A percentile compares a stretch with the other conserved stretches of the same genome.
Conservation (phyloP, 2,329 filamentous ascomycete genomes). For the Hortaea werneckii region DNA sequence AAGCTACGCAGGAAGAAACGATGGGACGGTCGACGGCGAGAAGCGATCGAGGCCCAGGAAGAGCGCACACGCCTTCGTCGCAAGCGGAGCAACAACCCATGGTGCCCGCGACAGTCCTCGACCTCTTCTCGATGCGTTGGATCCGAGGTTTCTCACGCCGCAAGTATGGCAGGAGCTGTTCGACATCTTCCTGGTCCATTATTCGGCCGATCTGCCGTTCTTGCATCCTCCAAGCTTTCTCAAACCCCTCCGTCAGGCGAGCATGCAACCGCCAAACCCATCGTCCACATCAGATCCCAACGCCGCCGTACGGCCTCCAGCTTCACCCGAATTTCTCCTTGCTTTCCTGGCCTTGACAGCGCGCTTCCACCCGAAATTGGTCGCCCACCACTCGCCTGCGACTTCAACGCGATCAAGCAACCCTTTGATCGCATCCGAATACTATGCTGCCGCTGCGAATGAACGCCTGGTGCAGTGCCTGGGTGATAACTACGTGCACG, state of each 20-base stretch:
- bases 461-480: slow-evolving; percentile 41
- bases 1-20: slow-evolving; percentile 12
- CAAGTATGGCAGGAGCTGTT: slow-evolving; percentile 60
- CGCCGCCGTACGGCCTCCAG: slow-evolving; percentile 35
- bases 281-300: slow-evolving; percentile 4
- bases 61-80: slow-evolving; percentile 26
- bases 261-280: slow-evolving; percentile 15
- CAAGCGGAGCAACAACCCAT: slow-evolving; percentile 21
- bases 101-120: slow-evolving; percentile 29
- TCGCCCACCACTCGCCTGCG: slow-evolving; percentile 44
- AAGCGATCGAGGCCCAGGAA: slow-evolving; percentile 27
- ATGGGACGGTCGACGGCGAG: slow-evolving; percentile 13
- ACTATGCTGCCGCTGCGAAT: slow-evolving; percentile 51
- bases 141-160: slow-evolving; percentile 51
- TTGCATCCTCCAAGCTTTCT: slow-evolving; percentile 56
- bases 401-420: slow-evolving; percentile 37
- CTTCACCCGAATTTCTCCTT: slow-evolving; percentile 47
- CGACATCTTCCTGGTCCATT: slow-evolving; percentile 60
- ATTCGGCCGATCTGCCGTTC: slow-evolving; percentile 62
- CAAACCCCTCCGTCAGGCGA: slow-evolving; percentile 32
- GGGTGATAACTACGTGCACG: slow-evolving; percentile 38
- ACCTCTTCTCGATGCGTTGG: slow-evolving; percentile 47
- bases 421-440: slow-evolving; percentile 50
- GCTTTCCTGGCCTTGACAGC: slow-evolving; percentile 60
- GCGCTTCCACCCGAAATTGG: slow-evolving; percentile 54